A percentile compares a stretch with the other conserved stretches of the same genome.
These are phyloP conservation scores for Castanopsis chinensis DNA, from an alignment of 306 rosid genomes.

Conservation along the genomic window DNA sequence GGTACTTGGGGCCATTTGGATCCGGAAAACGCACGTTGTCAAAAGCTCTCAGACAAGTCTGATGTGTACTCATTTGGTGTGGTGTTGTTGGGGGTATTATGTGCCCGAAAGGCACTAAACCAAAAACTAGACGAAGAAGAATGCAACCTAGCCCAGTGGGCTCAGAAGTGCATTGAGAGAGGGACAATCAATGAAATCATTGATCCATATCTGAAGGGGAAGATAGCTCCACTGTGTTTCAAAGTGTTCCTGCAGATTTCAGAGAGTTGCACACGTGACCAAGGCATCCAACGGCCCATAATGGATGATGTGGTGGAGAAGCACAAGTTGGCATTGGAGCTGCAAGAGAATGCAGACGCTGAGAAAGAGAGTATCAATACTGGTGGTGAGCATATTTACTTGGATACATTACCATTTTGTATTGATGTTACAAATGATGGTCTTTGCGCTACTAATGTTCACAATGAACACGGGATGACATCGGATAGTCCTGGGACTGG, in stretches of 20 bases:
- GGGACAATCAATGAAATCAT: constrained; percentile 1
- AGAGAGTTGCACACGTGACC: constrained; percentile 5
- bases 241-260: constrained; percentile 8
- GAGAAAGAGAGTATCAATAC: neutral
- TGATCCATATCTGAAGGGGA: constrained; percentile 11
- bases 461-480: too few relatives aligned
- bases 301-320: constrained; percentile 23
- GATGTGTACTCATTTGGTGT: constrained; percentile 56
- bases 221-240: constrained; percentile 10
- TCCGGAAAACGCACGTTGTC: constrained; percentile 38
- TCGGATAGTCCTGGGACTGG: too few relatives aligned
- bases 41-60: constrained; percentile 34
- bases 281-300: constrained; percentile 19
- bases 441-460: too few relatives aligned
- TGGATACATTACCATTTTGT: too few relatives aligned
- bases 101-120: constrained; percentile 41
- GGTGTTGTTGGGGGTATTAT: constrained; percentile 36
- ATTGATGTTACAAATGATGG: too few relatives aligned
- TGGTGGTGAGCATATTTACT: neutral
- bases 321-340: constrained; percentile 22
- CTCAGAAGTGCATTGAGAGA: neutral
- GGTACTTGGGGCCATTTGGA: constrained; percentile 53
- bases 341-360: neutral
- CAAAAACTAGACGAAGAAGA: constrained; percentile 10
- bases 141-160: constrained; percentile 42